Conservation (phyloP, 176 grass and related monocot species). For the Avena atlantica region DNA sequence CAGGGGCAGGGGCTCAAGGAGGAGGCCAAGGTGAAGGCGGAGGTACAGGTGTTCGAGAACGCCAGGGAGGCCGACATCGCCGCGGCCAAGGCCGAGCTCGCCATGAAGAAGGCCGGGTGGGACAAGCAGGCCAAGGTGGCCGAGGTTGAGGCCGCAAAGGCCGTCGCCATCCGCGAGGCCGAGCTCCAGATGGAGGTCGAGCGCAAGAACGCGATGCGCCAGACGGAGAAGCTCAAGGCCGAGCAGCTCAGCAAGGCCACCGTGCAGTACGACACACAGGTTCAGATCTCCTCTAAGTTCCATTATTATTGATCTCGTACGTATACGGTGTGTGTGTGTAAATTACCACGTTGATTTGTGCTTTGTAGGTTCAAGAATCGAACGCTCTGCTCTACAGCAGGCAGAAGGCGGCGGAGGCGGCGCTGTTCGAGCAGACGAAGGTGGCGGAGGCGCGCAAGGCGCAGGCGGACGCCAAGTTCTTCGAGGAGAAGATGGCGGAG, state of each 20-base stretch:
- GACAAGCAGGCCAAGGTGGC: conserved; percentile 29
- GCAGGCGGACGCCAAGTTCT: conserved; percentile 66
- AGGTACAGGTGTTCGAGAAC: conserved; percentile 17
- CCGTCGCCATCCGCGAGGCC: conserved; percentile 20
- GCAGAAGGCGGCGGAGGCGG: conserved; percentile 17
- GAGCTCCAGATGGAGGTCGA: conserved; percentile 30
- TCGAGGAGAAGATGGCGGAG: conserved; percentile 70
- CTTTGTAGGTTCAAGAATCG: background rate
- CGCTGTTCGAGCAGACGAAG: conserved; percentile 2
- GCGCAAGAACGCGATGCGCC: conserved; percentile 16
- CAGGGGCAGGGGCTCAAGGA: conserved; percentile 42
- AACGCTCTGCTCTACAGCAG: background rate
- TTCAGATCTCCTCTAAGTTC: background rate
- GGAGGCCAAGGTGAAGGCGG: conserved; percentile 26
- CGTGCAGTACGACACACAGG: conserved; percentile 34
- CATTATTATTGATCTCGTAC: background rate
- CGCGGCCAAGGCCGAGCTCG: background rate
- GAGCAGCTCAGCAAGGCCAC: conserved; percentile 46
- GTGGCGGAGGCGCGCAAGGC: conserved; percentile 59
- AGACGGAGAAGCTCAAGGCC: conserved; percentile 18
- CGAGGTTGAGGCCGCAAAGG: conserved; percentile 12
- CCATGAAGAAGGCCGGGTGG: conserved; percentile 23
- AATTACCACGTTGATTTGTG: background rate
- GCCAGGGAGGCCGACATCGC: conserved; percentile 24
- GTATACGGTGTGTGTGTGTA: background rate